Evolutionary conservation across 179 eudicot genomes (phyloP).

Genomic region (Monotropa hypopitys): DNA sequence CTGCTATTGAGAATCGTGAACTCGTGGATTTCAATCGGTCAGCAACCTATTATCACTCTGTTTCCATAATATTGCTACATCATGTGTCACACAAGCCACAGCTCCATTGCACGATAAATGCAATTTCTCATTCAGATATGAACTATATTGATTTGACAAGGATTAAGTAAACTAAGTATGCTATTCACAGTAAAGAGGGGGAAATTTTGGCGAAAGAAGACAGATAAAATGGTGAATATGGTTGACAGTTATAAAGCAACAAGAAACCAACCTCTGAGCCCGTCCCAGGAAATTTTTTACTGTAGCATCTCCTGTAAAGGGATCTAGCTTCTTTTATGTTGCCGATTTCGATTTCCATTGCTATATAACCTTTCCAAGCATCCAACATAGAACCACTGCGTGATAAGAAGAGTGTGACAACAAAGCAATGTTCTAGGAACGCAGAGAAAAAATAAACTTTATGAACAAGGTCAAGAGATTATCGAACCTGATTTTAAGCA

Average conservation of each 20-base stretch:
- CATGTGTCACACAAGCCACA: background rate
- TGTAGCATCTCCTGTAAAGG: constrained; percentile 70
- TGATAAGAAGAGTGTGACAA: background rate
- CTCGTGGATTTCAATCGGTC: background rate
- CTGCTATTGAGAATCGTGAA: background rate
- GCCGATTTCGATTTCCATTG: constrained; percentile 64
- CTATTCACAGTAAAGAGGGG: background rate
- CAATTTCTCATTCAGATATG: background rate
- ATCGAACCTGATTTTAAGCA: constrained; percentile 63
- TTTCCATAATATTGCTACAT: background rate
- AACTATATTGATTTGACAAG: background rate
- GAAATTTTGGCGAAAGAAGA: background rate
- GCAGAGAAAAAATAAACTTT: background rate
- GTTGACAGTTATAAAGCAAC: background rate
- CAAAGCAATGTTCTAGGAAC: background rate
- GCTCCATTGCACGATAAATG: background rate
- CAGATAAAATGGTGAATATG: background rate
- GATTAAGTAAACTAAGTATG: background rate
- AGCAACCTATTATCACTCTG: background rate
- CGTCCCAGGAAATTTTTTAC: constrained; percentile 68
- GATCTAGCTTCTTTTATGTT: constrained; percentile 76
- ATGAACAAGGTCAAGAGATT: background rate
- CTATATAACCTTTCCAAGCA: constrained; percentile 77
- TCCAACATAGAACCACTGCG: constrained; percentile 66
- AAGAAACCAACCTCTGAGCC: constrained; percentile 68